phyloP scores from a whole-genome alignment of 805 yeast genomes.

The Yarrowia divulgata region DNA sequence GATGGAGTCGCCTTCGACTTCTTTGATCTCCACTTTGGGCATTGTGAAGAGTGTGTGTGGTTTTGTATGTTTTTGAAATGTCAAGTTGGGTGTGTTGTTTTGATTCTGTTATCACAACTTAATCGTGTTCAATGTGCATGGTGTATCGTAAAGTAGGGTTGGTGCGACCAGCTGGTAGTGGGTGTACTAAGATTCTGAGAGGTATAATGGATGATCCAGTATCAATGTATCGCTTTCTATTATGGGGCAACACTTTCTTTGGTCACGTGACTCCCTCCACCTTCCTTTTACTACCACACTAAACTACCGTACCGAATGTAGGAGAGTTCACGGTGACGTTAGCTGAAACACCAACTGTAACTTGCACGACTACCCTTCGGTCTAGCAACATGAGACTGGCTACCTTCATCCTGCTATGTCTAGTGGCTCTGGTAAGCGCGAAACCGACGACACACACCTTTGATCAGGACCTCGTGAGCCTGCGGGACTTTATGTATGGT shows the following conservation, averaged over 20 bases:
- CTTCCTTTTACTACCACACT: not conserved
- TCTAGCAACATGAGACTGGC: conserved; percentile 5
- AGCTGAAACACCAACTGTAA: not conserved
- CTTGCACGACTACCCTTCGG: conserved; percentile 4
- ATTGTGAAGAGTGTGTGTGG: not conserved
- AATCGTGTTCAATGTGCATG: not conserved
- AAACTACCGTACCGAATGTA: not conserved
- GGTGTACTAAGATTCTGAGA: too few relatives aligned
- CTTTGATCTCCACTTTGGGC: conserved; percentile 34
- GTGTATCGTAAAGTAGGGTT: not conserved
- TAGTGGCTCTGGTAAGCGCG: not conserved
- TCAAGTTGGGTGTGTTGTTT: conserved; percentile 2
- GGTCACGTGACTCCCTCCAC: not conserved
- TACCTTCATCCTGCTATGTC: not conserved
- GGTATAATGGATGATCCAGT: too few relatives aligned
- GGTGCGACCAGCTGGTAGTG: too few relatives aligned
- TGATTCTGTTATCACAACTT: conserved; percentile 32
- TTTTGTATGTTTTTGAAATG: not conserved
- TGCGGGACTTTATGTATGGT: conserved; percentile 13
- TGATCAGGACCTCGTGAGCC: not conserved
- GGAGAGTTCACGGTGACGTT: not conserved
- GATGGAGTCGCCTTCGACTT: conserved; percentile 20
- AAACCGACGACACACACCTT: too few relatives aligned
- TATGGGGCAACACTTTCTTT: too few relatives aligned
- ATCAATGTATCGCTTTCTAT: too few relatives aligned